phyloP scores from a whole-genome alignment of 306 rosid species.

The Leucaena leucocephala region DNA sequence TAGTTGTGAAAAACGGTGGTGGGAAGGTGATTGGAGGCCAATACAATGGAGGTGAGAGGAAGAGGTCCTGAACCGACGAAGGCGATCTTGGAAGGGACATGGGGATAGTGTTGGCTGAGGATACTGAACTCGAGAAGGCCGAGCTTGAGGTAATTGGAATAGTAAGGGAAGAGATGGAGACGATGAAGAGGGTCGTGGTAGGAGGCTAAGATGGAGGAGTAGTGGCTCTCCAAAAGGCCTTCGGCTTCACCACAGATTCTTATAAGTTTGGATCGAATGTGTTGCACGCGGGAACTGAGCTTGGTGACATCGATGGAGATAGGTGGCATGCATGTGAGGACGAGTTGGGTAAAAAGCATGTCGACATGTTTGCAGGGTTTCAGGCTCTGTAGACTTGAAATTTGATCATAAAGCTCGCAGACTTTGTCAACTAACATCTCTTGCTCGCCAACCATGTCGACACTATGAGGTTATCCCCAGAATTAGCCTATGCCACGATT shows the following conservation, averaged over 20 bases:
- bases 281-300: conserved; percentile 50
- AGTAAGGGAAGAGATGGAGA: conserved; percentile 76
- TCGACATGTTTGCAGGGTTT: conserved; percentile 83
- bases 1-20: conserved; percentile 70
- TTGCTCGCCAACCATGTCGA: conserved; percentile 76
- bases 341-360: conserved; percentile 78
- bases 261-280: conserved; percentile 63
- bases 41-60: conserved; percentile 78
- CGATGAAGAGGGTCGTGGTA: conserved; percentile 52
- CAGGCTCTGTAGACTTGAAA: conserved; percentile 62
- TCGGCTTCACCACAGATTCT: conserved; percentile 76
- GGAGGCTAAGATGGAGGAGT: conserved; percentile 55
- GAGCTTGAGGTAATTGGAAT: conserved; percentile 78
- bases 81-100: conserved; percentile 53
- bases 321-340: conserved; percentile 79
- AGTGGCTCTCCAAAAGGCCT: conserved; percentile 68
- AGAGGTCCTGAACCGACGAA: conserved; percentile 94
- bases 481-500: background rate
- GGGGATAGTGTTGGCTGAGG: conserved; percentile 53
- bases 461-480: conserved; percentile 51
- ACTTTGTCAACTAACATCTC: conserved; percentile 61
- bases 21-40: conserved; percentile 72
- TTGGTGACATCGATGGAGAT: conserved; percentile 62
- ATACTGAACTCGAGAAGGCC: conserved; percentile 68
- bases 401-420: conserved; percentile 54